Base-by-base conservation (phyloP, 2,329 filamentous ascomycete genomes). In the Trichothecium roseum region DNA sequence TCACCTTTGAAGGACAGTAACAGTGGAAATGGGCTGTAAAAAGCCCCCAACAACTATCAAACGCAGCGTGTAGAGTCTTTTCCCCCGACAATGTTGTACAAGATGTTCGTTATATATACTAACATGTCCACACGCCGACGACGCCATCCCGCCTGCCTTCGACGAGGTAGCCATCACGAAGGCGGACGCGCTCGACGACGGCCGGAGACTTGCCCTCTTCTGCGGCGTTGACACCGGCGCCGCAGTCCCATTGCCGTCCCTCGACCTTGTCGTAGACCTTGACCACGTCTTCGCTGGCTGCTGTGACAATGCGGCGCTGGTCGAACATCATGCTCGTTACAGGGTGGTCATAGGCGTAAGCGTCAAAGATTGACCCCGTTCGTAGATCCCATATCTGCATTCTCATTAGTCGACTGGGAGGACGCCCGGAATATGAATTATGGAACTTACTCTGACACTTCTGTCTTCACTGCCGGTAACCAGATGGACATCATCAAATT, bases 191-290 rank as follows among this genome's bases (percentile, higher is more conserved):
- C 60, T 96, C 88, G 15, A 98, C 80, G 38, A 81, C 69, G 12
- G 78, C 72, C 6, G 79, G 72, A 37, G 64, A 69, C 46, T 74
- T 78, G 10, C 72, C 75, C 38, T 77, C 72, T 35, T 82, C 78
- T 15, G 78, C 74, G 40, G 79, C 79, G 3, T 69, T 71, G 32
- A 83, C 76, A 26, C 88, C 89, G 3, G 86, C 80, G 36, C 91
- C 91, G 59, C 88, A 95, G 57, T 94, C 86, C 91, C 91, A 98
- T 59, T 96, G 91, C 41, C 85, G 70, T 28, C 87, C 87, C 54
- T 98, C 91, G 3, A 86, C 81, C 69, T 96, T 96, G 64, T 98
- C 91, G 63, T 96, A 98, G 40, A 98, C 83, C 63, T 98, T 98
- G 48, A 91, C 88, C 17, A 96, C 86, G 50, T 87, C 80, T 58